Conservation (phyloP, 768 basidiomycete species). For the Mycena chlorophos region DNA sequence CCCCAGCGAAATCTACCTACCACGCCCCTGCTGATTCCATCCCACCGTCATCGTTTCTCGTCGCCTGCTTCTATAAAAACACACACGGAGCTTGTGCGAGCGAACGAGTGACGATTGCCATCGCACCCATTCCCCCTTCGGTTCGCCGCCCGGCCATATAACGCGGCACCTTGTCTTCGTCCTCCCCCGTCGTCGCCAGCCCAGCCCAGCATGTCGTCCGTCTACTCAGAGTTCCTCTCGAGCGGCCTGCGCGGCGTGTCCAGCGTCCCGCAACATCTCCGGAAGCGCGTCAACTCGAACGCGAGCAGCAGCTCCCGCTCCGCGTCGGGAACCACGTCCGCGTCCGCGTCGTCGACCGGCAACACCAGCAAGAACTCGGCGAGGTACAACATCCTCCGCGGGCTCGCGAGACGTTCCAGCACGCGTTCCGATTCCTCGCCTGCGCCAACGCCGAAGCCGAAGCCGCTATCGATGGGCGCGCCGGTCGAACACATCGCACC, state of each 20-base stretch:
- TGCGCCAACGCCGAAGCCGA: no score
- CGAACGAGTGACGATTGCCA: no score
- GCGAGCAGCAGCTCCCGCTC: constrained; percentile 10
- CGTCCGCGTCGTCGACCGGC: constrained; percentile 9
- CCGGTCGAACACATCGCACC: no score
- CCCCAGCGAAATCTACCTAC: no score
- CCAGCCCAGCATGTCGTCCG: background rate
- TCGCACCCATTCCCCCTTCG: no score
- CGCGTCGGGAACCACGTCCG: background rate
- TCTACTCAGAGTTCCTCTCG: constrained; percentile 51
- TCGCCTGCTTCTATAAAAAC: no score
- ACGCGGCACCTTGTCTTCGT: background rate
- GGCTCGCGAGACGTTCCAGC: constrained; percentile 10
- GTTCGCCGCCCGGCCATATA: background rate
- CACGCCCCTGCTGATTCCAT: no score
- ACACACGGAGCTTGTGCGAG: no score
- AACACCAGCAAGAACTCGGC: constrained; percentile 10
- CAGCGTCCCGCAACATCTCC: constrained; percentile 21
- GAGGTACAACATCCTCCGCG: constrained; percentile 17
- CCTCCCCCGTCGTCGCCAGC: background rate
- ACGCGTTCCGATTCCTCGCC: background rate
- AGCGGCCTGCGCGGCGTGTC: constrained; percentile 46
- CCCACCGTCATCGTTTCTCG: no score
- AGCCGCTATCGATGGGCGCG: background rate
- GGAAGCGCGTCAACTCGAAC: no score